Conservation (phyloP, 2,329 filamentous ascomycete genomes). For the Colletotrichum lentis region DNA sequence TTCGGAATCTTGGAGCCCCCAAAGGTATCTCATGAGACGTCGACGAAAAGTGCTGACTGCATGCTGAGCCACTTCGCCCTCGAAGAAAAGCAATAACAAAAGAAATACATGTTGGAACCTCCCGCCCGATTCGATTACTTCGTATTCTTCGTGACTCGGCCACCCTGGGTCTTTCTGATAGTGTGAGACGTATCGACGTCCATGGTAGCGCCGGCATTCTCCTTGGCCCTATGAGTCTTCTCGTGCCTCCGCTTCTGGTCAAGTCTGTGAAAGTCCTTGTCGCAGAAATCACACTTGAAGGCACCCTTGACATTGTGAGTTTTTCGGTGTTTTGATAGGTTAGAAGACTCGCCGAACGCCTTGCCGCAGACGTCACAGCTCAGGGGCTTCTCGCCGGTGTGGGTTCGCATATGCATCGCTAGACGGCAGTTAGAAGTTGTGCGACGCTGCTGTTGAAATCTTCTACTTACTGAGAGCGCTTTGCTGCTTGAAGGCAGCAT, state of each 20-base stretch:
- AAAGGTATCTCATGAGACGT: constrained; percentile 18
- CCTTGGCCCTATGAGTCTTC: constrained; percentile 45
- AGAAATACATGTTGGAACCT: background rate
- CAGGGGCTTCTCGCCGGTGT: constrained; percentile 71
- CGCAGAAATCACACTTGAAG: constrained; percentile 62
- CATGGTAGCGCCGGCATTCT: constrained; percentile 40
- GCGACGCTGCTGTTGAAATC: constrained; percentile 4
- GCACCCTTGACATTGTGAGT: constrained; percentile 65
- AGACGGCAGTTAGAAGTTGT: constrained; percentile 13
- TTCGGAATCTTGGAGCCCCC: background rate
- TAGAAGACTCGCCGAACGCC: constrained; percentile 70
- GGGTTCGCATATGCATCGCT: constrained; percentile 74
- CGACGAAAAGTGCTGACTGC: background rate
- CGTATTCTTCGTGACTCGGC: constrained; percentile 14
- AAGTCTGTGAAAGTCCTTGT: constrained; percentile 65
- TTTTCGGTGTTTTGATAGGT: constrained; percentile 71
- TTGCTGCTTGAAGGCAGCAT: constrained; percentile 71
- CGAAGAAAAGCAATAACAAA: background rate
- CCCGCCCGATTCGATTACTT: constrained; percentile 1
- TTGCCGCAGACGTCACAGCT: constrained; percentile 66
- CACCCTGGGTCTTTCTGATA: constrained; percentile 4
- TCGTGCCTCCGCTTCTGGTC: constrained; percentile 68
- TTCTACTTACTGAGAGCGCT: constrained; percentile 67
- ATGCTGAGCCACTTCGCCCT: background rate
- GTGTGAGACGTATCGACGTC: constrained; percentile 1